phyloP scores from a whole-genome alignment of 257 asterid genomes.

The Solanum chiquidenum region DNA sequence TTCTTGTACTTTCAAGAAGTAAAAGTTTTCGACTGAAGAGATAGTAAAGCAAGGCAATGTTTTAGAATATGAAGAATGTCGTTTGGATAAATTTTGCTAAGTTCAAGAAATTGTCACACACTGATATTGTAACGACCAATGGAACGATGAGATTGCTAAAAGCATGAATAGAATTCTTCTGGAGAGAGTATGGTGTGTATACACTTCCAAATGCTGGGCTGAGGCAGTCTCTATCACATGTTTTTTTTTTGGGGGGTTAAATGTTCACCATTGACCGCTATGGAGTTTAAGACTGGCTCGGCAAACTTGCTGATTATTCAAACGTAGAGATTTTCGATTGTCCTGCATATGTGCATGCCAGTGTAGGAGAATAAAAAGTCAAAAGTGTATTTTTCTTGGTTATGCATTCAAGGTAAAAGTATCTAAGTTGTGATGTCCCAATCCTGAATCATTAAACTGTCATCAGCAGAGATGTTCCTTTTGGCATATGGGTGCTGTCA shows the following conservation, averaged over 20 bases:
- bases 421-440: neutral
- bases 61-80: neutral
- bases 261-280: neutral
- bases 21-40: neutral
- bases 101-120: neutral
- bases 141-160: neutral
- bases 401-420: neutral
- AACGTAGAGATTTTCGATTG: neutral
- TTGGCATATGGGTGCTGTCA: neutral
- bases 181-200: neutral
- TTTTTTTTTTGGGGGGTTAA: neutral
- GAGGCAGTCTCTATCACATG: neutral
- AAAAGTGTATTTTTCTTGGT: neutral
- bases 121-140: neutral
- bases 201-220: neutral
- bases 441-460: neutral
- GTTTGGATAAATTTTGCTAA: neutral
- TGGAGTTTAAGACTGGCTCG: neutral
- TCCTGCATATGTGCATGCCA: neutral
- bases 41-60: neutral
- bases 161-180: neutral
- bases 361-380: neutral
- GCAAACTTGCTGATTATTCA: neutral
- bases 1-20: neutral
- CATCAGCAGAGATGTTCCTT: neutral